Percentiles rank a stretch among this genome's conserved stretches.
Evolutionary conservation across 2,329 filamentous ascomycete genomes (phyloP).

Genomic region (Phialocephala subalpina): DNA sequence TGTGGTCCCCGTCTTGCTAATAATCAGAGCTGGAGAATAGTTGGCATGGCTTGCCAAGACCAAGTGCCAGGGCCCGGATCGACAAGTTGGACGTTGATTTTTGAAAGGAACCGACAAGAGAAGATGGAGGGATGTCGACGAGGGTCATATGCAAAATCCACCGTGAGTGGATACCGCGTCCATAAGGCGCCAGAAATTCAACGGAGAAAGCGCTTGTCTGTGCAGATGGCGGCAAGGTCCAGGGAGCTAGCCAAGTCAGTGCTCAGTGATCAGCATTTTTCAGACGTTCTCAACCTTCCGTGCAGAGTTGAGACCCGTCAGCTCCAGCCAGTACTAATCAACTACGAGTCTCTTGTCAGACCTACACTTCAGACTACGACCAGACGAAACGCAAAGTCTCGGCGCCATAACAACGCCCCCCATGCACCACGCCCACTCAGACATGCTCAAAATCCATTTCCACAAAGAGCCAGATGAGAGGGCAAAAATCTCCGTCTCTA

Average conservation of each 20-base stretch:
- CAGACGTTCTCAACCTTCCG: constrained; percentile 10
- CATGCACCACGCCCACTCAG: constrained; percentile 1
- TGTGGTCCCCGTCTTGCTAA: background rate
- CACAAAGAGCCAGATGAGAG: background rate
- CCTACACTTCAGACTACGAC: constrained; percentile 12
- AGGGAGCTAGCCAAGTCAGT: constrained; percentile 17
- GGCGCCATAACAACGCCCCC: constrained; percentile 4
- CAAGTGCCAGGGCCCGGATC: constrained; percentile 13
- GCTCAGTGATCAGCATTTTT: constrained; percentile 8
- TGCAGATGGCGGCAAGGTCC: constrained; percentile 26
- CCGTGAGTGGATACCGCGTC: constrained; percentile 16
- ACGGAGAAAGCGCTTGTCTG: constrained; percentile 25
- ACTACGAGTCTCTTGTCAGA: background rate
- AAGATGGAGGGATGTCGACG: constrained; percentile 17
- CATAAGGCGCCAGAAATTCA: constrained; percentile 21
- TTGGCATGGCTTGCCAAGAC: constrained; percentile 11
- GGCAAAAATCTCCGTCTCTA: background rate
- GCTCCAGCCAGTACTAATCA: background rate
- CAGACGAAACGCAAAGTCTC: constrained; percentile 28
- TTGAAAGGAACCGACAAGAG: constrained; percentile 2
- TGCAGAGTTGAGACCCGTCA: constrained; percentile 11
- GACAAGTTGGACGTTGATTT: constrained; percentile 8
- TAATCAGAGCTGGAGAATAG: background rate
- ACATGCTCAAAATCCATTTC: background rate
- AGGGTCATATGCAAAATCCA: constrained; percentile 23